phyloP scores from a whole-genome alignment of 208 protist genomes.

The Naegleria lovaniensis region DNA sequence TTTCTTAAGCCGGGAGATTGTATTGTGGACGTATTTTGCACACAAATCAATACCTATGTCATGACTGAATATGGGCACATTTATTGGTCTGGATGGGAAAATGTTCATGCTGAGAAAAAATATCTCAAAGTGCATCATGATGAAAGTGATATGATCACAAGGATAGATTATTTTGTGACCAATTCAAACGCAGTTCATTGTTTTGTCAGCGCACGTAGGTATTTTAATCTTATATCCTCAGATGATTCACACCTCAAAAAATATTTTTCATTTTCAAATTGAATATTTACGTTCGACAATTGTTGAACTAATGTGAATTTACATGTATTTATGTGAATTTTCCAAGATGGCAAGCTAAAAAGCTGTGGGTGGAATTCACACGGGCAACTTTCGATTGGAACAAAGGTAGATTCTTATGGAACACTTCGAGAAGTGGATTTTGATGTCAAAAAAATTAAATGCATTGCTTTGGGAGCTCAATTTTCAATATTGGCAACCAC shows the following conservation, averaged over 20 bases:
- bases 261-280: no score
- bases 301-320: no score
- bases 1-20: neutral
- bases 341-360: neutral
- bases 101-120: neutral
- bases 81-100: slow-evolving; percentile 7
- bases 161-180: neutral
- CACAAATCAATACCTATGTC: neutral
- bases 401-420: neutral
- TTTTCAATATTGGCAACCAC: neutral
- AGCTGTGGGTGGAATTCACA: neutral
- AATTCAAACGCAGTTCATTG: slow-evolving; percentile 6
- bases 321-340: no score
- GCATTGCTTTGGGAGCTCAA: neutral
- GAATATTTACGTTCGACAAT: no score
- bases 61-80: neutral
- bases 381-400: neutral
- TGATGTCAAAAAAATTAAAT: neutral
- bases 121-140: neutral
- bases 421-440: neutral
- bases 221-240: no score
- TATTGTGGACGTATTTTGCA: neutral
- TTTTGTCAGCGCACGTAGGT: neutral
- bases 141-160: neutral
- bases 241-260: no score